Evolutionary conservation across 2,329 filamentous ascomycete genomes (phyloP), one percentile per base, ranked within the genome.

Genomic region (Talaromyces sp.): DNA sequence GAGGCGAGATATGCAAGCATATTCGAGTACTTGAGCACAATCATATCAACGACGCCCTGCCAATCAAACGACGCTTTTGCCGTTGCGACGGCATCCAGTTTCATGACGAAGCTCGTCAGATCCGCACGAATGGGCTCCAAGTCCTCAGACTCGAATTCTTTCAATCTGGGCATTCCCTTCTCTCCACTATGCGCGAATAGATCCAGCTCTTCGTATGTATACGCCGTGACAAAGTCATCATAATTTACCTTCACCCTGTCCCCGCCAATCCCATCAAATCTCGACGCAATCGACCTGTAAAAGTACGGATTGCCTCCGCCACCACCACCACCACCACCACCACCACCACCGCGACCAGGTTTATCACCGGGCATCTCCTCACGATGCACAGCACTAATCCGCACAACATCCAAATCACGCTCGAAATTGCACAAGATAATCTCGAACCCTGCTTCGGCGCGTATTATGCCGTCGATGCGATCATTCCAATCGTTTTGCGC

Each of bases 31-130:
- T 89, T 82, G 4, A 79, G 72, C 3, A 90, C 79, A 3, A 92
- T 77, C 79, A 89, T 81, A 67, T 93, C 90, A 0, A 82, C 80
- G 1, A 89, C 77, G 0, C 76, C 81, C 70, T 92, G 89, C 90
- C 90, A 92, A 68, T 90, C 77, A 28, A 84, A 69, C 2, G 67
- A 66, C 7, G 57, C 14, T 70, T 18, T 69, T 70, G n/a, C 69
- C 65, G 25, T 65, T 2, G 28, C n/a, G 2, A 1, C 5, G 67
- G 56, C 66, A 12, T 74, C 72, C 11, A 74, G 68, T 8, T 62
- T 66, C 33, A 74, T 66, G 1, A 83, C 74, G 52, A 85, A 73
- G 0, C 70, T 62, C 2, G 74, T 74, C 1, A 89, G 70, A 21
- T 85, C 81, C 0, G 69, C 64, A 48, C 79, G 72, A 16, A 83